phyloP scores from a whole-genome alignment of 2,329 filamentous ascomycete genomes.

The Pseudocercospora pini-densiflorae region DNA sequence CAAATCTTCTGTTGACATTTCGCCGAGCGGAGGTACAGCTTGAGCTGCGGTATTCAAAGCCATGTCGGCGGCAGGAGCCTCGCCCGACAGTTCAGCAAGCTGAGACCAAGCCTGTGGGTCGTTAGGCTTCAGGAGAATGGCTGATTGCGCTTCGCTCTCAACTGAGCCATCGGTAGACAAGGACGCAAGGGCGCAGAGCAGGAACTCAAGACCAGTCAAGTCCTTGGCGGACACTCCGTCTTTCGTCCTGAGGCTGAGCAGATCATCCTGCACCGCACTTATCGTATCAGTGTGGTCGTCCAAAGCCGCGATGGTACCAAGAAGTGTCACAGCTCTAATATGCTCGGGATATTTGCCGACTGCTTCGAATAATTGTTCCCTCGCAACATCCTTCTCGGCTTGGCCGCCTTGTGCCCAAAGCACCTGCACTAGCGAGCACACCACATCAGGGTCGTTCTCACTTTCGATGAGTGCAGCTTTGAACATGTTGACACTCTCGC shows the following conservation, averaged over 20 bases:
- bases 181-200: conserved; percentile 75
- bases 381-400: conserved; percentile 73
- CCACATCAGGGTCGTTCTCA: conserved; percentile 75
- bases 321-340: conserved; percentile 75
- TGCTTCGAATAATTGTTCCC: conserved; percentile 78
- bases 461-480: conserved; percentile 79
- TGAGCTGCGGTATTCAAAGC: conserved; percentile 78
- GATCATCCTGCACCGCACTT: conserved; percentile 78
- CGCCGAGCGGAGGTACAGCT: conserved; percentile 73
- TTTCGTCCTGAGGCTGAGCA: conserved; percentile 72
- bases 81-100: conserved; percentile 65
- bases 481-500: conserved; percentile 78
- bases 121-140: conserved; percentile 80
- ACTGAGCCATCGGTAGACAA: conserved; percentile 54
- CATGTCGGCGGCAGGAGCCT: conserved; percentile 70
- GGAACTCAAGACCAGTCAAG: conserved; percentile 70
- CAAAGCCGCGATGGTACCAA: conserved; percentile 82
- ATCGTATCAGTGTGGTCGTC: conserved; percentile 79
- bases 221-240: conserved; percentile 65
- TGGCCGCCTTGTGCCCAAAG: conserved; percentile 87
- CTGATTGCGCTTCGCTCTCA: conserved; percentile 69
- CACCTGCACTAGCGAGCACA: conserved; percentile 86
- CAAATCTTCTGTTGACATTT: conserved; percentile 70
- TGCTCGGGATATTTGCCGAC: conserved; percentile 77
- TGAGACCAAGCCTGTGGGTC: conserved; percentile 81